phyloP scores from a whole-genome alignment of 331 rosid genomes.

The Telfairia occidentalis region DNA sequence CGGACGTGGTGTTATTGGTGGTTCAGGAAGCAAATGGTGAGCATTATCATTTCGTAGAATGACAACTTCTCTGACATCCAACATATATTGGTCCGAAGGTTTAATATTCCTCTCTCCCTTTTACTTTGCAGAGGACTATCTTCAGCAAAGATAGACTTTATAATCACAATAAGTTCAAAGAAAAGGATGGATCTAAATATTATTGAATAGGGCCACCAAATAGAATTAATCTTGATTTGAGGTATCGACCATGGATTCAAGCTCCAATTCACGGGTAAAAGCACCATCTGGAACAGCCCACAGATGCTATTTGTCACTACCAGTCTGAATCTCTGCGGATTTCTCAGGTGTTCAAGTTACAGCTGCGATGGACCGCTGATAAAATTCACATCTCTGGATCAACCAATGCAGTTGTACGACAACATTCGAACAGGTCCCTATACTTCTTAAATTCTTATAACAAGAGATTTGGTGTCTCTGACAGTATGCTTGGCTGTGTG shows the following conservation, averaged over 20 bases:
- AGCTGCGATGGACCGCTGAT: background rate
- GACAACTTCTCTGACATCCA: background rate
- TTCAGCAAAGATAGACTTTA: background rate
- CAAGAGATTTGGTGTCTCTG: background rate
- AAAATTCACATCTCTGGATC: background rate
- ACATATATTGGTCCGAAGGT: background rate
- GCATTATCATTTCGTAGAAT: background rate
- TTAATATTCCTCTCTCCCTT: background rate
- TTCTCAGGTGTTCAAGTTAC: background rate
- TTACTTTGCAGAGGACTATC: background rate
- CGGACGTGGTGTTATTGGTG: background rate
- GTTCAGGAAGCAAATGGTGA: slow-evolving; percentile 10
- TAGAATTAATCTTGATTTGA: background rate
- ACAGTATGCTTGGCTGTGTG: background rate
- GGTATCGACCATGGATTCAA: background rate
- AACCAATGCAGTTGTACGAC: background rate
- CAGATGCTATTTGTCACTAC: background rate
- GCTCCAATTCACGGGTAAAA: background rate
- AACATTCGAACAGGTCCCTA: slow-evolving; percentile 40
- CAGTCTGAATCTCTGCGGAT: background rate
- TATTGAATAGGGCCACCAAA: background rate
- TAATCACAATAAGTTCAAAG: background rate
- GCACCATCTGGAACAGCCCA: background rate
- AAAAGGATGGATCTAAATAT: background rate
- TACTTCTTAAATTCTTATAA: background rate